Evolutionary conservation across 495 filamentous ascomycete species (phyloP).

Genomic region (Sphaerosporella brunnea): DNA sequence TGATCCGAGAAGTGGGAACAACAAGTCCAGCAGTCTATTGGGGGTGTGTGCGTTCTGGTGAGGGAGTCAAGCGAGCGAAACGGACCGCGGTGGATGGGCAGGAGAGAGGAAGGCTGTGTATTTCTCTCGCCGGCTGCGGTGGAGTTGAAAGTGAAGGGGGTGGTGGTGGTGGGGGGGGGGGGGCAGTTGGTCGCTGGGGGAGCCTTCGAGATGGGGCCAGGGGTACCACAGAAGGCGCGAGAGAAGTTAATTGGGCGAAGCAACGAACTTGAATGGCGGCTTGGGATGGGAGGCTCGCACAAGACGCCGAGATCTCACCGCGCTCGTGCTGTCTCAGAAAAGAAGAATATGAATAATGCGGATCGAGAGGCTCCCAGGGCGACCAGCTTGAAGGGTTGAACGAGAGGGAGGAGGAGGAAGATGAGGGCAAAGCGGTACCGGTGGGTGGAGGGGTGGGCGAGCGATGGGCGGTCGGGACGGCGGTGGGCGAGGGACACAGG

Average conservation of each 20-base stretch:
- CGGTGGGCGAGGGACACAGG: background rate
- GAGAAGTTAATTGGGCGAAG: too few species aligned
- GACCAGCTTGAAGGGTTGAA: background rate
- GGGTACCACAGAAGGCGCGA: too few species aligned
- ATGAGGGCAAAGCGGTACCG: background rate
- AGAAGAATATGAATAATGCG: too few species aligned
- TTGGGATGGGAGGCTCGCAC: too few species aligned
- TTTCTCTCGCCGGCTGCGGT: too few species aligned
- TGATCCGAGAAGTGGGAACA: constrained; percentile 1
- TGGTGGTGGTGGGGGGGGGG: background rate
- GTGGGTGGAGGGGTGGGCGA: background rate
- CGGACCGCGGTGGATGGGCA: background rate
- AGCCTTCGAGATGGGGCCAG: too few species aligned
- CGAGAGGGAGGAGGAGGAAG: background rate
- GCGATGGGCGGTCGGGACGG: background rate
- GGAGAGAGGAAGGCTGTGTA: background rate
- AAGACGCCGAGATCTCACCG: too few species aligned
- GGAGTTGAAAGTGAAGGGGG: background rate
- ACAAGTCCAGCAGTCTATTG: background rate
- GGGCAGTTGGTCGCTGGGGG: background rate
- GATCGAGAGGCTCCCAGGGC: background rate
- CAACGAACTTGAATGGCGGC: too few species aligned
- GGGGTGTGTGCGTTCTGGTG: background rate
- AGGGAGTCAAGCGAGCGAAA: background rate
- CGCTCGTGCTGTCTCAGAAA: too few species aligned